A percentile compares a stretch with the other conserved stretches of the same genome.
Evolutionary conservation across 2,329 filamentous ascomycete species (phyloP).

Genomic region (Ophiocordyceps sinensis): DNA sequence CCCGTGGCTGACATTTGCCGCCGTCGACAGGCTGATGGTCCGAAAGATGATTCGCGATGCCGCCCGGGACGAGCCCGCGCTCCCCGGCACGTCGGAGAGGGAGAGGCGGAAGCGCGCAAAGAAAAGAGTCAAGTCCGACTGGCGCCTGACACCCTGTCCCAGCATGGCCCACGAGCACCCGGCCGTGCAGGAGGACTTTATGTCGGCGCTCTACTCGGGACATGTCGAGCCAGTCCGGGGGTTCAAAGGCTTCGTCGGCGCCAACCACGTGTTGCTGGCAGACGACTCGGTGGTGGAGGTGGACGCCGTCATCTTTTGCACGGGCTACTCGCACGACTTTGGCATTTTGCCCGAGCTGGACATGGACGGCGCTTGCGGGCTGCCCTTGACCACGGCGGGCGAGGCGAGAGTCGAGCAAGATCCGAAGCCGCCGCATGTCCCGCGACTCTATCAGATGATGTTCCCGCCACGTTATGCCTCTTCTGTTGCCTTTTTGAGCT

Average conservation of each 20-base stretch:
- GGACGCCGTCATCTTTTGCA: conserved; percentile 21
- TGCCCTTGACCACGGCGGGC: neutral
- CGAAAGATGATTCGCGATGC: conserved; percentile 2
- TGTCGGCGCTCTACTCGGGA: neutral
- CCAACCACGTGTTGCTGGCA: conserved; percentile 11
- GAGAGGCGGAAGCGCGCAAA: neutral
- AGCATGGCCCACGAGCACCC: conserved; percentile 3
- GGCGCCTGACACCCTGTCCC: conserved; percentile 1
- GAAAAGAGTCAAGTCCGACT: neutral
- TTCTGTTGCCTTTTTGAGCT: conserved; percentile 25
- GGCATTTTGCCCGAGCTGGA: conserved; percentile 6
- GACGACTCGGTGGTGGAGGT: conserved; percentile 15
- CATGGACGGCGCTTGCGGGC: conserved; percentile 3
- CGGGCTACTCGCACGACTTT: conserved; percentile 21
- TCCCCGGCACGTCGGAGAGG: neutral
- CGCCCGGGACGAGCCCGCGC: neutral
- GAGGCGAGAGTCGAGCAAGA: neutral
- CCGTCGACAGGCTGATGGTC: conserved; percentile 1
- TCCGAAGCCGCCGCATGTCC: conserved; percentile 7
- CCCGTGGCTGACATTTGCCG: neutral
- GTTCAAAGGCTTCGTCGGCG: conserved; percentile 7
- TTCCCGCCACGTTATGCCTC: conserved; percentile 25
- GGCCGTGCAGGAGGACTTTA: conserved; percentile 3
- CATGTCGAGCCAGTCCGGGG: neutral
- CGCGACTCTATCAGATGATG: conserved; percentile 24